These are phyloP conservation scores for Tulasnella sp. DNA, from an alignment of 768 basidiomycete species.

Conservation along the genomic window DNA sequence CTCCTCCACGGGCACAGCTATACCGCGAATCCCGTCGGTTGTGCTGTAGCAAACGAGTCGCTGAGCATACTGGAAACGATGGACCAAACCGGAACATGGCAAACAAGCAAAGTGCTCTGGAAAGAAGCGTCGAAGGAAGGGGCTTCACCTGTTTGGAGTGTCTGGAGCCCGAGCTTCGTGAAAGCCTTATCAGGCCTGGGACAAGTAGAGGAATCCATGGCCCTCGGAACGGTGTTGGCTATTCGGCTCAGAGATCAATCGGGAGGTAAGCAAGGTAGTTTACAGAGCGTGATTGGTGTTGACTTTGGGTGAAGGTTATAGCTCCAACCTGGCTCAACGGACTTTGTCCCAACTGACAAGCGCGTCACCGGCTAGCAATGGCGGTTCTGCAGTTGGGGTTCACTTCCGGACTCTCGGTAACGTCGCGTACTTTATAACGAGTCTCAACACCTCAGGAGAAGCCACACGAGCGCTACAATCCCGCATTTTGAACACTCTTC, in stretches of 20 bases:
- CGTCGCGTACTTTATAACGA: conserved; percentile 91
- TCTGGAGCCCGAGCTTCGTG: conserved; percentile 83
- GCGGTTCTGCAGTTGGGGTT: conserved; percentile 64
- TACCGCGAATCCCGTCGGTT: conserved; percentile 91
- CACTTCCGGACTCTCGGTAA: conserved; percentile 90
- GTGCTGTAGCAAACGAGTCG: conserved; percentile 85
- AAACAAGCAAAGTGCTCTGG: conserved; percentile 2
- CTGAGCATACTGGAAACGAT: conserved; percentile 61
- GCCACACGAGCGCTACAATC: conserved; percentile 38
- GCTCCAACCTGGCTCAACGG: conserved; percentile 64
- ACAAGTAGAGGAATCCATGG: conserved; percentile 75
- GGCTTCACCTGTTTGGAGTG: conserved; percentile 66
- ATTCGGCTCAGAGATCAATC: conserved; percentile 67
- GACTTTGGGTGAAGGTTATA: conserved; percentile 49
- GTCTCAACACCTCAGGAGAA: conserved; percentile 63
- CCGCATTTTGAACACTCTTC: conserved; percentile 3
- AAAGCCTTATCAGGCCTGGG: conserved; percentile 57
- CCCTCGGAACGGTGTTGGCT: conserved; percentile 82
- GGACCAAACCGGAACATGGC: conserved; percentile 58
- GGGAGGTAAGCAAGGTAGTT: conserved; percentile 51
- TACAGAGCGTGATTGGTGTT: conserved; percentile 35
- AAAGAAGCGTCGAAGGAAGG: background rate
- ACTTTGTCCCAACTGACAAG: conserved; percentile 58
- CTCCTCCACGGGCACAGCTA: conserved; percentile 95
- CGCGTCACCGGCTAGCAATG: conserved; percentile 48